Percentiles rank a stretch among this genome's conserved stretches.
These are phyloP conservation scores for Bidens hawaiensis DNA, from an alignment of 140 eudicot species.

Conservation along the genomic window DNA sequence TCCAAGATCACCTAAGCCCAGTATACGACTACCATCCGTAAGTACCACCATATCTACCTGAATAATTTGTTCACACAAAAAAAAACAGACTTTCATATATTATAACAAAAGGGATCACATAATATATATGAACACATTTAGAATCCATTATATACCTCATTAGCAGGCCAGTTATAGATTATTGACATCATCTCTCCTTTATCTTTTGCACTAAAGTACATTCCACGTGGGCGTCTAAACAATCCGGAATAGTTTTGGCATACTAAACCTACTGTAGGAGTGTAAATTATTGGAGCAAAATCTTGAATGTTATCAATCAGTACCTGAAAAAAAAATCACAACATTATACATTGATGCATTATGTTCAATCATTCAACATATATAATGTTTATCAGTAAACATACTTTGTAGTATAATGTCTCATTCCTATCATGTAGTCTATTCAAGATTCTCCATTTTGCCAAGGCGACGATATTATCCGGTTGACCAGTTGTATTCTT, in stretches of 20 bases:
- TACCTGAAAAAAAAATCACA: conserved; percentile 46
- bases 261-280: conserved; percentile 99
- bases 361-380: background rate
- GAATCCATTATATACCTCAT: conserved; percentile 45
- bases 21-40: conserved; percentile 99
- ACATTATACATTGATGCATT: conserved; percentile 7
- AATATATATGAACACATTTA: conserved; percentile 1
- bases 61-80: conserved; percentile 14
- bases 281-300: conserved; percentile 96
- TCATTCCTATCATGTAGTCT: conserved; percentile 97
- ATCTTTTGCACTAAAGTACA: conserved; percentile 99
- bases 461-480: conserved; percentile 49
- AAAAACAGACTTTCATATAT: background rate
- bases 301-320: conserved; percentile 88
- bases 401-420: conserved; percentile 92
- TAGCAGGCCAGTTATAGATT: conserved; percentile 97
- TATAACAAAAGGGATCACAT: background rate
- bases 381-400: conserved; percentile 23
- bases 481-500: conserved; percentile 83
- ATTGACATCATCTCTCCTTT: conserved; percentile 99
- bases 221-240: conserved; percentile 99
- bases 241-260: conserved; percentile 99
- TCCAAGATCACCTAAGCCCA: conserved; percentile 98
- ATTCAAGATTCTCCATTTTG: conserved; percentile 98
- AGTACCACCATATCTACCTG: conserved; percentile 99